Evolutionary conservation across 1,284 basidiomycete genomes (phyloP).

Genomic region (Ustilago nuda): DNA sequence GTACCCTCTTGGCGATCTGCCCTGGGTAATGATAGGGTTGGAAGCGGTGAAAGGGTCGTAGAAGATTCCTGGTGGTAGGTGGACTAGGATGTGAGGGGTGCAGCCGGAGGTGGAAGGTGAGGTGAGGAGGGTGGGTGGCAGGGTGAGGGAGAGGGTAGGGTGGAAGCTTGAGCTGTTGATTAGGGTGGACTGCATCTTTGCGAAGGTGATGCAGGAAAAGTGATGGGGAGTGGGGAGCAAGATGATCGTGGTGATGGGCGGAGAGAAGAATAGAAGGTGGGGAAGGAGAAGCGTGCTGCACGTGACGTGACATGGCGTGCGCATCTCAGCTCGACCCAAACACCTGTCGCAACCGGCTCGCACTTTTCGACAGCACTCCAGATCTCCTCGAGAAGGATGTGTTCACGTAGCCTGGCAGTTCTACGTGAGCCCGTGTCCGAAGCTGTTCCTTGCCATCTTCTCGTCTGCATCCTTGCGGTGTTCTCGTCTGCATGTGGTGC

Average conservation of each 20-base stretch:
- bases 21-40: constrained; percentile 11
- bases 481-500: no score
- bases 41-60: constrained; percentile 37
- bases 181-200: constrained; percentile 2
- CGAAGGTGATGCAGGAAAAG: background rate
- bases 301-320: no score
- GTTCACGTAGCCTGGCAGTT: no score
- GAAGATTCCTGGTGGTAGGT: constrained; percentile 31
- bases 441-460: no score
- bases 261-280: background rate
- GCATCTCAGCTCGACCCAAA: no score
- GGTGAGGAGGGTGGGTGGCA: background rate
- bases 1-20: background rate
- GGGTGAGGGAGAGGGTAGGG: constrained; percentile 13
- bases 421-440: no score
- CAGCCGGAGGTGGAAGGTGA: background rate
- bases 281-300: background rate
- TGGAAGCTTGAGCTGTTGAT: constrained; percentile 19
- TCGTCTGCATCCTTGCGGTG: no score
- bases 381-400: no score
- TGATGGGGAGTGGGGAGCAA: background rate
- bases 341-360: no score
- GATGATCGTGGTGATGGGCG: background rate
- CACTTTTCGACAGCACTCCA: no score
- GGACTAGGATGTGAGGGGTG: constrained; percentile 18